Conservation (phyloP, 441 rosid genomes). For the Syzygium syzygioides region DNA sequence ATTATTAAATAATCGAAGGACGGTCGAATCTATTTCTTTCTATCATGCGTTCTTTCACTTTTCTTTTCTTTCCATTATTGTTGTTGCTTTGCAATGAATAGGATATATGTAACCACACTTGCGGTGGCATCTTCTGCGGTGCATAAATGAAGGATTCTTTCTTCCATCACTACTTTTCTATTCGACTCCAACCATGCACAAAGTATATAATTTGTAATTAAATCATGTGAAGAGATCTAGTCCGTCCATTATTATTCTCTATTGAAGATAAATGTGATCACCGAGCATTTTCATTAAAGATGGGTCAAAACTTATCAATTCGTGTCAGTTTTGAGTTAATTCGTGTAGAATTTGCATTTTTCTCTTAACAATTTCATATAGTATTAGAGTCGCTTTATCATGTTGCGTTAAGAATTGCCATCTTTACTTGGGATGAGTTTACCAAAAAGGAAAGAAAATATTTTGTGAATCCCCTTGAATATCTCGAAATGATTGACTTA, state of each 20-base stretch:
- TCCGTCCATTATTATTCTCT: background rate
- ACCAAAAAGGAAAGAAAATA: background rate
- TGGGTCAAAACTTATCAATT: background rate
- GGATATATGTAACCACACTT: background rate
- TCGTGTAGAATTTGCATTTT: background rate
- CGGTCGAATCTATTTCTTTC: background rate
- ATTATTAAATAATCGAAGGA: background rate
- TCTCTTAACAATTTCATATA: too few species aligned
- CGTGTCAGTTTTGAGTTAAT: background rate
- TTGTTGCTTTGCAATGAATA: background rate
- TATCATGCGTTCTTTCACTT: background rate
- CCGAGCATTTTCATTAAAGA: too few species aligned
- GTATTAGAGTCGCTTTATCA: background rate
- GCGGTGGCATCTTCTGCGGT: background rate
- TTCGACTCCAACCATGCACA: background rate
- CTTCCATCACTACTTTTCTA: background rate
- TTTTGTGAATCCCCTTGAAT: background rate
- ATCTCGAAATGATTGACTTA: background rate
- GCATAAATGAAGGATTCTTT: background rate
- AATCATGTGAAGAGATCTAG: background rate
- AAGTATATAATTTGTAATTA: background rate
- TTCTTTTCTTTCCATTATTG: background rate
- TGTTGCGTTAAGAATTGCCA: background rate
- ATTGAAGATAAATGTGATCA: too few species aligned
- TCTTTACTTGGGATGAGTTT: background rate